A percentile compares a stretch with the other conserved stretches of the same genome.
Evolutionary conservation across 139 green algal genomes (phyloP).

Genomic region (Gonium pectorale): DNA sequence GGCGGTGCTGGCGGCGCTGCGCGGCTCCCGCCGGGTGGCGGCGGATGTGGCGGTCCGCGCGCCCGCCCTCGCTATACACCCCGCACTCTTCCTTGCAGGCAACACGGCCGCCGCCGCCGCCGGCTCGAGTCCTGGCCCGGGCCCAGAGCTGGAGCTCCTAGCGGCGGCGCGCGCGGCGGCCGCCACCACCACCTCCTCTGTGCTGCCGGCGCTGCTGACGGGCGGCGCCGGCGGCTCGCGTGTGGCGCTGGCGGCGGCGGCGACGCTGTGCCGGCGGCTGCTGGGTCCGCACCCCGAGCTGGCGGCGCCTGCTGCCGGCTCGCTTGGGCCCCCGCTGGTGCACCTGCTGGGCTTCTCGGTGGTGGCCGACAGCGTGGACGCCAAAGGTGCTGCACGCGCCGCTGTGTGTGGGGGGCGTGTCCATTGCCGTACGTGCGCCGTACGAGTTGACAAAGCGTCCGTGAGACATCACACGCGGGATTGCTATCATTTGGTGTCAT

Average conservation of each 20-base stretch:
- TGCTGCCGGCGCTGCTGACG: slow-evolving; percentile 30
- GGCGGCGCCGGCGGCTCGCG: slow-evolving; percentile 5
- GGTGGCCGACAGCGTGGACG: neutral
- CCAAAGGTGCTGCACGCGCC: slow-evolving; percentile 4
- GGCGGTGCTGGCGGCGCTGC: neutral
- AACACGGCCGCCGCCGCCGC: neutral
- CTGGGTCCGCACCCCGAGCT: neutral
- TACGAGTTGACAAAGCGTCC: too few species aligned
- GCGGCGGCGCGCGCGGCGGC: neutral
- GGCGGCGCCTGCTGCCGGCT: too few species aligned
- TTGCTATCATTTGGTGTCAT: too few species aligned
- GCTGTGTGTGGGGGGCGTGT: too few species aligned
- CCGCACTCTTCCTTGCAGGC: neutral
- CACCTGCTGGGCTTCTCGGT: slow-evolving; percentile 59
- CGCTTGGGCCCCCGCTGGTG: slow-evolving; percentile 14
- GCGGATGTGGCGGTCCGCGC: neutral
- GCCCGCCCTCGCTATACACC: neutral
- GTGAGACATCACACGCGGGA: too few species aligned
- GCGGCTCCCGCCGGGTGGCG: neutral
- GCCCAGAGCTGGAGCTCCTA: slow-evolving; percentile 5
- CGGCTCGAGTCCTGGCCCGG: too few species aligned
- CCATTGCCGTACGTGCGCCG: too few species aligned
- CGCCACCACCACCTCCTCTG: neutral
- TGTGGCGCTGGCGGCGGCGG: slow-evolving; percentile 37
- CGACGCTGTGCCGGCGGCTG: slow-evolving; percentile 30